phyloP scores from a whole-genome alignment of 352 stramenopile species.

The Globisporangium radiosum region DNA sequence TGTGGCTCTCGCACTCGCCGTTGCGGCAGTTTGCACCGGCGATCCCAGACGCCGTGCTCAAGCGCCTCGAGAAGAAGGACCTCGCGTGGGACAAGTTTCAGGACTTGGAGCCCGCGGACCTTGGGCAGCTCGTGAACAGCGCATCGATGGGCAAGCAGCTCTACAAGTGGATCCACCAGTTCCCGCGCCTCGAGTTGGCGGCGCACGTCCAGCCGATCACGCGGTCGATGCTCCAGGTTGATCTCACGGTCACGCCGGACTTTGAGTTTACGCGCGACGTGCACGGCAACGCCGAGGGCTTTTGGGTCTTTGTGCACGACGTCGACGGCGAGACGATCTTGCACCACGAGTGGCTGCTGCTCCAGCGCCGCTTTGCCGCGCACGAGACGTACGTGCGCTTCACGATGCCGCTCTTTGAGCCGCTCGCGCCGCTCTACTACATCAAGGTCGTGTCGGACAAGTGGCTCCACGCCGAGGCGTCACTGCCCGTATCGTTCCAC shows the following conservation, averaged over 20 bases:
- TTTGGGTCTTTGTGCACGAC: constrained; percentile 98
- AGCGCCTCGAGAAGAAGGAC: constrained; percentile 98
- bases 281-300: constrained; percentile 95
- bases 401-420: constrained; percentile 97
- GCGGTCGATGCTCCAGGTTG: constrained; percentile 93
- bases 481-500: constrained; percentile 97
- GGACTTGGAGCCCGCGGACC: constrained; percentile 95
- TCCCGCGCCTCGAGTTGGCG: constrained; percentile 95
- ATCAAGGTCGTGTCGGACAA: constrained; percentile 96
- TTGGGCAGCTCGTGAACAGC: constrained; percentile 96
- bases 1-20: constrained; percentile 97
- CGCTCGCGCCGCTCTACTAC: constrained; percentile 97
- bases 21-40: constrained; percentile 93
- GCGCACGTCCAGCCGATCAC: constrained; percentile 98
- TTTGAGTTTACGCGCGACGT: constrained; percentile 97
- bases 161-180: constrained; percentile 98
- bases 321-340: constrained; percentile 98
- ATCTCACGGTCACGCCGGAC: constrained; percentile 94
- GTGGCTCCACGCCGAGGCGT: constrained; percentile 96
- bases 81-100: constrained; percentile 98
- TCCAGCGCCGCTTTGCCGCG: constrained; percentile 85
- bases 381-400: constrained; percentile 89
- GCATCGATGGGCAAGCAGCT: constrained; percentile 97
- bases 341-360: constrained; percentile 96
- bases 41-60: constrained; percentile 94